These are phyloP conservation scores for Didymella glomerata DNA, from an alignment of 2,329 filamentous ascomycete species.

Conservation along the genomic window DNA sequence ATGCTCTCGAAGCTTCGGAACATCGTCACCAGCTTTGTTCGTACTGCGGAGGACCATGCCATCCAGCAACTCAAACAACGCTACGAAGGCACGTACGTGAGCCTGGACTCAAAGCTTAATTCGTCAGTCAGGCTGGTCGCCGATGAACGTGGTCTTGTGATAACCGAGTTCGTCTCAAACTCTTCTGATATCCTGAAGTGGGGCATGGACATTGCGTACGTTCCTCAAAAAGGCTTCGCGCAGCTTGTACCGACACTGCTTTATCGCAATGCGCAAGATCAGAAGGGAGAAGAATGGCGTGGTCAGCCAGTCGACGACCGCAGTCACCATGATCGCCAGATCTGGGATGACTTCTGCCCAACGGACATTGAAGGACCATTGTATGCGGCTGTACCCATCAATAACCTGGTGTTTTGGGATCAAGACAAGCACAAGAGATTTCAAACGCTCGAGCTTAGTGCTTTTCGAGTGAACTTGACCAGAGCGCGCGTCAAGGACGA, in stretches of 20 bases:
- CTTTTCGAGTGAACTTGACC: constrained; percentile 43
- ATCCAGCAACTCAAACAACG: constrained; percentile 36
- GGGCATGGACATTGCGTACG: constrained; percentile 2
- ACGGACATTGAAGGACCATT: constrained; percentile 42
- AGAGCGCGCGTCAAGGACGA: background rate
- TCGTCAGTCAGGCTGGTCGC: constrained; percentile 38
- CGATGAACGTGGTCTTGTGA: constrained; percentile 41
- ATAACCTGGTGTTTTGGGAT: constrained; percentile 51
- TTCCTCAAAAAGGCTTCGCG: constrained; percentile 25
- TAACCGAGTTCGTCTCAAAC: constrained; percentile 44
- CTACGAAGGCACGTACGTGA: constrained; percentile 41
- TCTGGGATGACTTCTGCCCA: constrained; percentile 51
- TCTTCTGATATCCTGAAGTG: constrained; percentile 35
- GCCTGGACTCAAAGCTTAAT: constrained; percentile 33
- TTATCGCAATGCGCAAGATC: constrained; percentile 35
- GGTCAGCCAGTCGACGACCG: constrained; percentile 30
- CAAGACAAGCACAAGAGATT: constrained; percentile 24
- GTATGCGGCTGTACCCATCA: constrained; percentile 48
- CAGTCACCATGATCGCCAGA: constrained; percentile 5
- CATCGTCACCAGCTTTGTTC: constrained; percentile 43
- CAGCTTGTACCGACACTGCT: constrained; percentile 42
- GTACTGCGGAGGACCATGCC: constrained; percentile 46
- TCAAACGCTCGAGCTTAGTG: constrained; percentile 44
- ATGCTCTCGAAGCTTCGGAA: constrained; percentile 40
- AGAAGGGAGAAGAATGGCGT: constrained; percentile 50